phyloP scores from a whole-genome alignment of 1,284 basidiomycete species.

The Volvariella surrecta region DNA sequence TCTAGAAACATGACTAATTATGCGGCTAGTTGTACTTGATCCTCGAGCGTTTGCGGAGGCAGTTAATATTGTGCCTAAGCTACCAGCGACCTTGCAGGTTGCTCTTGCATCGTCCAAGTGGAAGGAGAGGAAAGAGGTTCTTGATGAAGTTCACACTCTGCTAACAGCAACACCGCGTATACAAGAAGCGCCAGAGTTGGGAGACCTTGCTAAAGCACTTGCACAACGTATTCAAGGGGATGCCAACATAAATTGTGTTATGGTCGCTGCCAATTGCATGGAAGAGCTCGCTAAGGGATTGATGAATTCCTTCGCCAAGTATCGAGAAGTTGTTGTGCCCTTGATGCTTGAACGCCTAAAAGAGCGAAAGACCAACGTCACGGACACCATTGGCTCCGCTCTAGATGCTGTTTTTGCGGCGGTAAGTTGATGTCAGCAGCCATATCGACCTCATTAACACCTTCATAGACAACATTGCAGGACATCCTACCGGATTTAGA shows the following conservation, averaged over 20 bases:
- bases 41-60: conserved; percentile 82
- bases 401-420: conserved; percentile 87
- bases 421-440: conserved; percentile 36
- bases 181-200: conserved; percentile 68
- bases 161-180: conserved; percentile 73
- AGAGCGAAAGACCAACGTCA: conserved; percentile 87
- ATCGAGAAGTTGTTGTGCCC: conserved; percentile 68
- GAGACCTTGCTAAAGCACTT: conserved; percentile 68
- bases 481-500: conserved; percentile 86
- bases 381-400: conserved; percentile 83
- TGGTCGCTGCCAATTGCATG: conserved; percentile 80
- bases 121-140: conserved; percentile 94
- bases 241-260: conserved; percentile 94
- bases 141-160: conserved; percentile 78
- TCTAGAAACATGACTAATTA: neutral
- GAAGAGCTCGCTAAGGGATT: conserved; percentile 85
- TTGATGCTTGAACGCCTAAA: conserved; percentile 89
- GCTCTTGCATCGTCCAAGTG: conserved; percentile 87
- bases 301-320: conserved; percentile 66
- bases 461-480: conserved; percentile 59
- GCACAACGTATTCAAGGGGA: conserved; percentile 83
- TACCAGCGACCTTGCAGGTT: conserved; percentile 70
- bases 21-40: conserved; percentile 45
- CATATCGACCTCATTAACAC: conserved; percentile 11
- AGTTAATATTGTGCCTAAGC: conserved; percentile 67